phyloP scores from a whole-genome alignment of 345 rosid species.

The Moricandia arvensis region DNA sequence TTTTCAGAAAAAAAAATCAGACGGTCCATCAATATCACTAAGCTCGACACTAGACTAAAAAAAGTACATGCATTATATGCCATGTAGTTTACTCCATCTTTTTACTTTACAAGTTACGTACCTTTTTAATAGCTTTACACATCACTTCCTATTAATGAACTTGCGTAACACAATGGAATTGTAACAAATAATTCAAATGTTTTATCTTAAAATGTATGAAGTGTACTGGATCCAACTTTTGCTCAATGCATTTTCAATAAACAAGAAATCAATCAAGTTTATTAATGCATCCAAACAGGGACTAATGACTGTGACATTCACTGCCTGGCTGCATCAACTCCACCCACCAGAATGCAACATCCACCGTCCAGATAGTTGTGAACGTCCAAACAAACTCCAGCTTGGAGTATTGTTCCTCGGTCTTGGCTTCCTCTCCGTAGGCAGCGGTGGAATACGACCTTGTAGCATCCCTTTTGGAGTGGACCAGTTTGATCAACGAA shows the following conservation, averaged over 20 bases:
- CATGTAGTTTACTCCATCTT: neutral
- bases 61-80: conserved; percentile 9
- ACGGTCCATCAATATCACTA: conserved; percentile 8
- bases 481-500: conserved; percentile 70
- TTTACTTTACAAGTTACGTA: neutral
- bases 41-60: neutral
- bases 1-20: neutral
- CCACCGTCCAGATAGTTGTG: conserved; percentile 33
- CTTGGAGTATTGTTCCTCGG: conserved; percentile 46
- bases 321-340: conserved; percentile 62
- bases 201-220: neutral
- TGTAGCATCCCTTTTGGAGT: conserved; percentile 81
- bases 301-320: conserved; percentile 61
- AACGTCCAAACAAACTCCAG: conserved; percentile 42
- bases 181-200: neutral
- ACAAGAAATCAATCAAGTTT: neutral
- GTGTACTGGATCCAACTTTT: neutral
- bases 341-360: conserved; percentile 57
- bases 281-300: conserved; percentile 53
- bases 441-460: conserved; percentile 73
- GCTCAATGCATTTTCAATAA: neutral
- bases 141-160: neutral
- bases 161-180: neutral
- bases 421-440: conserved; percentile 50
- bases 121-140: neutral